Base-by-base conservation (phyloP, 768 basidiomycete species). In the Lactifluus rugatus region DNA sequence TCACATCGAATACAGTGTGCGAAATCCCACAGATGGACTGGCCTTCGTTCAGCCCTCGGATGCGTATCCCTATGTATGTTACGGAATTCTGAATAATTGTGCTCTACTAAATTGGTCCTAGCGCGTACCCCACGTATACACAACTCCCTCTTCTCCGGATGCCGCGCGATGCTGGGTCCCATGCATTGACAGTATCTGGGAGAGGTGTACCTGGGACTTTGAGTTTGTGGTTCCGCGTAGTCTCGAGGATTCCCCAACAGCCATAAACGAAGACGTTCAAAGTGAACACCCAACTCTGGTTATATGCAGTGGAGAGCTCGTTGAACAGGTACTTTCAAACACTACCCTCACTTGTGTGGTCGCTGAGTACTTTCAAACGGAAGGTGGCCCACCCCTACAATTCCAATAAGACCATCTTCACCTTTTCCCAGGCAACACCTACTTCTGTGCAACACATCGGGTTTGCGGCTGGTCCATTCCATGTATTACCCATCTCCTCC, bases 101-200 rank as follows among this genome's bases (percentile, higher is more conserved):
- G 19, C 1, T 9, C 39, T 49, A 50, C 23, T 64, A 56, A n/a
- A 52, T 48, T n/a, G 28, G 41, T 14, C 48, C 8, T 58, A 95
- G 91, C 87, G 90, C 62, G 83, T 93, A 60, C 95, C 95, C 48
- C 96, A 98, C 72, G 86, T 87, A 46, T 98, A 87, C 67, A 92
- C 93, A 3, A 87, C 85, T 4, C 85, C 93, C 1, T 87, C 89
- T 0, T 86, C 85, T 8, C 85, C 93, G 6, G 91, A 94, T 67
- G 80, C 91, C 17, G 93, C 95, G n/a, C 78, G 96, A 66, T 93
- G 91, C 66, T 99, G 96, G 96, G 85, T 97, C n/a, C 96, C 96
- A 14, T 99, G 96, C 66, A 72, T 97, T 19, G 96, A 99, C 70
- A 89, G 83, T 65, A 72, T 93, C 21, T 95, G 93, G 90, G 94